Evolutionary conservation across 805 yeast genomes (phyloP), one percentile per base, ranked within the genome.

Genomic region (Metschnikowia hibisci): DNA sequence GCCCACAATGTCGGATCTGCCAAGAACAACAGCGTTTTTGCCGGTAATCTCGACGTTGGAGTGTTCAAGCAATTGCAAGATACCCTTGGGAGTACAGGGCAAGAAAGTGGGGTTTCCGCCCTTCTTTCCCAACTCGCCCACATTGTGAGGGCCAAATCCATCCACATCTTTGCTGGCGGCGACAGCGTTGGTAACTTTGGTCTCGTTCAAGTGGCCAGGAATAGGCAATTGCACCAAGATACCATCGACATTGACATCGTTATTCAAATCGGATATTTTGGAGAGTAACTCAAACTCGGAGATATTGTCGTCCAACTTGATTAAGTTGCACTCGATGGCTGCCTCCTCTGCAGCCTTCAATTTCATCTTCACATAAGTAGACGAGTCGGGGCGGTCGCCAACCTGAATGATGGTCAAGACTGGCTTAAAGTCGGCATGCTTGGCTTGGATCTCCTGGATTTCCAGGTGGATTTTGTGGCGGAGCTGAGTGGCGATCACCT

Each of bases 31-130:
- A n/a, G 90, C 91, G 56, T 79, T 74, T 47, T 81, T 76, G 49
- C 93, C 93, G 26, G 67, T 59, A 35, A 85, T 59, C 7, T 67
- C 62, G 16, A 83, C 75, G 14, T 78, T 75, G 26, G 84, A 71
- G 49, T 76, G 73, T 50, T 77, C 66, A 45, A 86, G 67, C 50
- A 86, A 67, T 56, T 78, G 77, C 65, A 86, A 76, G 53, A 84
- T 80, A 22, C 95, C 95, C 62, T 83, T 76, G 41, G 95, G 95
- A 15, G 95, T 86, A 62, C 95, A 86, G 31, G 95, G 95, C 56
- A 82, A 69, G 63, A 81, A 86, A 44, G 62, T 61, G 30, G 95
- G 93, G 16, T 70, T 57, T 32, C 91, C 93, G 47, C 81, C 82
- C 60, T 76, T 81, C 59, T 85, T 85, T 51, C 84, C 73, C 52